phyloP scores from a whole-genome alignment of 345 rosid species.

The Trapa incisa region DNA sequence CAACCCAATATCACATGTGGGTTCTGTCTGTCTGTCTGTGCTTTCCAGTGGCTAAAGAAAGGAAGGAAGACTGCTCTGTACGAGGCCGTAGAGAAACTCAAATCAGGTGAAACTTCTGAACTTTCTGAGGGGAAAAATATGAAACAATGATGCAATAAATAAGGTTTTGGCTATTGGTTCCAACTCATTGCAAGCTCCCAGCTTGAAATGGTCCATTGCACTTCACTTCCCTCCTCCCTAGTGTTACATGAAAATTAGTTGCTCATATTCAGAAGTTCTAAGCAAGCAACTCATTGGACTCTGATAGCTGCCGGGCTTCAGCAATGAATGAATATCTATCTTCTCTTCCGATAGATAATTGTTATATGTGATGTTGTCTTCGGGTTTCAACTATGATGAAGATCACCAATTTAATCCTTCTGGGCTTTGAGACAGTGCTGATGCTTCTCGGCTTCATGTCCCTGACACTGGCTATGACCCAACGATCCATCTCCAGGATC shows the following conservation, averaged over 20 bases:
- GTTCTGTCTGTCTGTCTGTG: neutral
- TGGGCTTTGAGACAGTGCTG: conserved; percentile 30
- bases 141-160: neutral
- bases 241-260: too few species aligned
- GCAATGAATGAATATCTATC: neutral
- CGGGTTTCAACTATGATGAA: too few species aligned
- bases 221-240: neutral
- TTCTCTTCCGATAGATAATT: neutral
- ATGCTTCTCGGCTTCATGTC: conserved; percentile 75
- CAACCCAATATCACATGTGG: neutral
- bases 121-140: too few species aligned
- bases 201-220: neutral
- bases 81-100: conserved; percentile 63
- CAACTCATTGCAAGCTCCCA: neutral
- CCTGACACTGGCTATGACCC: conserved; percentile 40
- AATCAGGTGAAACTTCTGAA: conserved; percentile 29
- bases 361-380: too few species aligned
- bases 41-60: conserved; percentile 51
- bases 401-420: neutral
- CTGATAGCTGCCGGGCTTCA: neutral
- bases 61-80: conserved; percentile 36
- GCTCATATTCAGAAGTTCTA: neutral
- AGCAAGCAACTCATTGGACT: neutral
- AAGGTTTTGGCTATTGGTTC: neutral
- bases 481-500: conserved; percentile 36